A percentile compares a stretch with the other conserved stretches of the same genome.
Evolutionary conservation across 495 filamentous ascomycete genomes (phyloP).

Genomic region (Hypoxylon lienhwacheense): DNA sequence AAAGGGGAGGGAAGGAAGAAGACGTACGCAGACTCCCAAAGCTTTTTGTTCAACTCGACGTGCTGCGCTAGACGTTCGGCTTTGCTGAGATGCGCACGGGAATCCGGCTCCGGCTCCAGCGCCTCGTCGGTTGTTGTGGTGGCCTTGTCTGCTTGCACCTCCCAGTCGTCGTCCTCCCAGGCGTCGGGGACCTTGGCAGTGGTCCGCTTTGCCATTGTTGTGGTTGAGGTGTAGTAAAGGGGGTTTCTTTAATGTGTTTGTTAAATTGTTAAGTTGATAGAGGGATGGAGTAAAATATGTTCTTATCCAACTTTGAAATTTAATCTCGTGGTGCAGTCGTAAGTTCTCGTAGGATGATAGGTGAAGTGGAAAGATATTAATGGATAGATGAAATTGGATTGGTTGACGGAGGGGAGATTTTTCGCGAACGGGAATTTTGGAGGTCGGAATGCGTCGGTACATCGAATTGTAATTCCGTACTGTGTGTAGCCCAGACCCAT

Average conservation of each 20-base stretch:
- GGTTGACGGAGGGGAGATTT: constrained; percentile 19
- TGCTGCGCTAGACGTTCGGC: constrained; percentile 80
- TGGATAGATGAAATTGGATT: too few species aligned
- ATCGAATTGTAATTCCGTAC: neutral
- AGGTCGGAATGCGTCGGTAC: constrained; percentile 1
- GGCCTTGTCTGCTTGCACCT: constrained; percentile 65
- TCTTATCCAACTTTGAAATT: neutral
- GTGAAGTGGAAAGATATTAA: too few species aligned
- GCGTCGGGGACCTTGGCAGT: constrained; percentile 68
- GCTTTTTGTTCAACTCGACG: constrained; percentile 73
- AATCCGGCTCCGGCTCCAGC: constrained; percentile 42
- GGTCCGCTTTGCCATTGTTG: constrained; percentile 57
- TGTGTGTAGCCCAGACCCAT: too few species aligned
- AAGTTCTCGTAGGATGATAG: too few species aligned
- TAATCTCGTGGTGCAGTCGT: too few species aligned
- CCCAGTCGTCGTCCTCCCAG: constrained; percentile 89
- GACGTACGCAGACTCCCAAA: constrained; percentile 87
- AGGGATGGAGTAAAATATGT: too few species aligned
- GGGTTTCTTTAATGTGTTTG: too few species aligned
- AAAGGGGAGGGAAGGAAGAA: neutral
- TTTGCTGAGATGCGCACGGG: constrained; percentile 55
- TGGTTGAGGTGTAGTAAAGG: too few species aligned
- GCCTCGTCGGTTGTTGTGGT: constrained; percentile 37
- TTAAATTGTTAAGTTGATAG: too few species aligned
- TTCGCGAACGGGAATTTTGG: constrained; percentile 16